A percentile compares a stretch with the other conserved stretches of the same genome.
Conservation (phyloP, 202 grass and related monocot species). For the Digitaria exilis region DNA sequence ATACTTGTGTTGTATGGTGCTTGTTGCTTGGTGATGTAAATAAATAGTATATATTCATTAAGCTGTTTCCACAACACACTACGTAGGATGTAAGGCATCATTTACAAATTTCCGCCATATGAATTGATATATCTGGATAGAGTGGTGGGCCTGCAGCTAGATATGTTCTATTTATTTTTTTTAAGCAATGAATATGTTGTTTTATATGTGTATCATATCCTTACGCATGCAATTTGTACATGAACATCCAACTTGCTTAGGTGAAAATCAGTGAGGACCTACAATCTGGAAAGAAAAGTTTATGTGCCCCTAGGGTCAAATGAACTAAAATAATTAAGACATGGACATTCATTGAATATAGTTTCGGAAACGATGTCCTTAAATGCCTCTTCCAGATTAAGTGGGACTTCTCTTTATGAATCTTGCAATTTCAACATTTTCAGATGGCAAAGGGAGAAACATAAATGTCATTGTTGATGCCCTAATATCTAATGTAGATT, state of each 20-base stretch:
- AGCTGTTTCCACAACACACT: neutral
- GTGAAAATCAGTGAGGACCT: neutral
- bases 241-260: neutral
- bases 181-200: neutral
- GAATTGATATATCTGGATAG: neutral
- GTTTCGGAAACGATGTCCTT: neutral
- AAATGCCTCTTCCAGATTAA: neutral
- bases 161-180: neutral
- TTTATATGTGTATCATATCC: neutral
- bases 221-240: neutral
- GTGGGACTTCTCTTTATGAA: neutral
- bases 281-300: neutral
- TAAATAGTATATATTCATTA: neutral
- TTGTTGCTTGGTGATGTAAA: neutral
- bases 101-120: neutral
- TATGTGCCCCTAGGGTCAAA: neutral
- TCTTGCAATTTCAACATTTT: neutral
- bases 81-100: neutral
- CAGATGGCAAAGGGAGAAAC: neutral
- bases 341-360: neutral
- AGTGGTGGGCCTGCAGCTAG: neutral
- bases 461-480: too few relatives aligned
- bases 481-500: too few relatives aligned
- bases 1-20: neutral
- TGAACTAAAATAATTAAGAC: neutral